These are phyloP conservation scores for Cyberlindnera amylophila DNA, from an alignment of 805 yeast species.

Conservation along the genomic window DNA sequence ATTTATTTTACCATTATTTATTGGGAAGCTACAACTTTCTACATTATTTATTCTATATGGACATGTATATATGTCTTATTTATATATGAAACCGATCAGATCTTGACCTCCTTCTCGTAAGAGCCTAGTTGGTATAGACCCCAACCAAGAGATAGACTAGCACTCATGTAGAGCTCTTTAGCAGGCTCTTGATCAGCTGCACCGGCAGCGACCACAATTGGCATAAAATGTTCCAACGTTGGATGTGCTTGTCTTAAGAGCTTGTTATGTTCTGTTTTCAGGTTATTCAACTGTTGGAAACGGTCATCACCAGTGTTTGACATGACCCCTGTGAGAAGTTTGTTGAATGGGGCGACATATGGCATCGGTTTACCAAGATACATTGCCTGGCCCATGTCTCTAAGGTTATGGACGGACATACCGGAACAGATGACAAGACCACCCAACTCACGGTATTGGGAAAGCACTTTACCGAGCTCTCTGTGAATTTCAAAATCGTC, in stretches of 20 bases:
- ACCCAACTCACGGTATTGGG: conserved; percentile 47
- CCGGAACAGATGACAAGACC: conserved; percentile 65
- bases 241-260: conserved; percentile 62
- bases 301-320: conserved; percentile 29
- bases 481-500: conserved; percentile 43
- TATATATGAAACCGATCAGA: not conserved
- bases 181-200: conserved; percentile 39
- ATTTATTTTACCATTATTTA: no score
- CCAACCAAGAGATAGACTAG: conserved; percentile 56
- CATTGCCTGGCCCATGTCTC: conserved; percentile 42
- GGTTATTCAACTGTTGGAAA: conserved; percentile 34
- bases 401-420: conserved; percentile 73
- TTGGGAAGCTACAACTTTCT: not conserved
- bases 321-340: conserved; percentile 39
- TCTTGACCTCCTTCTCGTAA: conserved; percentile 6
- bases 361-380: conserved; percentile 32
- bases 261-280: conserved; percentile 30
- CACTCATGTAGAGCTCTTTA: conserved; percentile 44
- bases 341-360: conserved; percentile 52
- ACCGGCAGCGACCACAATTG: conserved; percentile 59
- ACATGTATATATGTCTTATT: no score
- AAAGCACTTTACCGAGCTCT: conserved; percentile 53
- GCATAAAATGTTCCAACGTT: conserved; percentile 70
- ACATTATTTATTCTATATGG: not conserved
- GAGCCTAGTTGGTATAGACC: conserved; percentile 54